Conservation (phyloP, 768 basidiomycete species). For the Butyriboletus loyo region DNA sequence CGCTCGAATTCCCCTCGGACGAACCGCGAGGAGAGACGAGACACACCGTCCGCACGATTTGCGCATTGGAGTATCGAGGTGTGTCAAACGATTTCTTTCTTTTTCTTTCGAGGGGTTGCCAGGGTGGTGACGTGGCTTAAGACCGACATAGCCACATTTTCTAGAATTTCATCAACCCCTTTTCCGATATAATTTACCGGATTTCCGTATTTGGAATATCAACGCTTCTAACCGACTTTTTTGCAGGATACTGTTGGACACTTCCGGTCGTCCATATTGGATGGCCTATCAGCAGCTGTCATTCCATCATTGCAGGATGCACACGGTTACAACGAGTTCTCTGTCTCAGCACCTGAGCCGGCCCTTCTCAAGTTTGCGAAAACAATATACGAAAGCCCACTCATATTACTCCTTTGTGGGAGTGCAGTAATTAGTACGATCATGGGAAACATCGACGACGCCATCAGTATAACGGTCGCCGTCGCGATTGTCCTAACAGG, state of each 20-base stretch:
- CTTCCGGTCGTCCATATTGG: conserved; percentile 59
- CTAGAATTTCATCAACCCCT: background rate
- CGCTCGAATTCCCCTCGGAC: conserved; percentile 7
- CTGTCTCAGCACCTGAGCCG: conserved; percentile 79
- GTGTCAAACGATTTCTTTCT: conserved; percentile 20
- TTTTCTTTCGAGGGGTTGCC: background rate
- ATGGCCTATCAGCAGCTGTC: conserved; percentile 61
- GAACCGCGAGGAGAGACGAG: conserved; percentile 33
- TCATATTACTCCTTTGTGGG: conserved; percentile 86
- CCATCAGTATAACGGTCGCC: conserved; percentile 88
- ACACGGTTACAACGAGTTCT: conserved; percentile 94
- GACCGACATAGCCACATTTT: conserved; percentile 8
- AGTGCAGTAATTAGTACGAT: conserved; percentile 86
- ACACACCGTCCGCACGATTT: conserved; percentile 66
- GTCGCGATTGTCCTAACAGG: conserved; percentile 92
- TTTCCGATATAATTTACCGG: background rate
- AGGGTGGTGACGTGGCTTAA: no score
- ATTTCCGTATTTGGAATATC: background rate
- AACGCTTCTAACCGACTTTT: conserved; percentile 1
- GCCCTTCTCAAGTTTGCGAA: conserved; percentile 85
- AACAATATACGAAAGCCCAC: conserved; percentile 92
- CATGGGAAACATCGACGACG: conserved; percentile 96
- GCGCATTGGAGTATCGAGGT: conserved; percentile 68
- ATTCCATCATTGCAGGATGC: conserved; percentile 60
- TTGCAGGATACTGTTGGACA: conserved; percentile 69